Percentiles rank a stretch among this genome's conserved stretches.
phyloP scores from a whole-genome alignment of 2,329 filamentous ascomycete species.

The Cadophora sp. region DNA sequence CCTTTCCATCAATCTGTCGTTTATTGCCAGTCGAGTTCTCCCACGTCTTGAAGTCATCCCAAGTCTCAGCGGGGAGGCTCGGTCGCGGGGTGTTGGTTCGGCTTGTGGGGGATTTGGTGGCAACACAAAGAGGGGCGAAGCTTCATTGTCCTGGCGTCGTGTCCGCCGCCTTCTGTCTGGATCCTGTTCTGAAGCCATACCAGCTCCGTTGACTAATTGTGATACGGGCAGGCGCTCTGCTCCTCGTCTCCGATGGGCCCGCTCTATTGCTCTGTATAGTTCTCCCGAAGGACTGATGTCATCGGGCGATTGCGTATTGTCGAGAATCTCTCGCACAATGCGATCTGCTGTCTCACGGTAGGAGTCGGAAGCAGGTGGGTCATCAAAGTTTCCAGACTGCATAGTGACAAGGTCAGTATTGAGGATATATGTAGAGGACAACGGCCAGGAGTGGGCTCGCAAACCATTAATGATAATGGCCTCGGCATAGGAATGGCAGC shows the following conservation, averaged over 20 bases:
- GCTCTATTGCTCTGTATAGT: slow-evolving; percentile 52
- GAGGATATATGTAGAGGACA: slow-evolving; percentile 17
- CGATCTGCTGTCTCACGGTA: slow-evolving; percentile 41
- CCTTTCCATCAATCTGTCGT: slow-evolving; percentile 43
- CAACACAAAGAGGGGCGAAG: slow-evolving; percentile 39
- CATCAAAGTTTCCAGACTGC: slow-evolving; percentile 43
- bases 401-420: slow-evolving; percentile 22
- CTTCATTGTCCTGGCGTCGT: slow-evolving; percentile 29
- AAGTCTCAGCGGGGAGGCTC: slow-evolving; percentile 19
- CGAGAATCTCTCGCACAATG: slow-evolving; percentile 50
- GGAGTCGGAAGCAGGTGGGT: slow-evolving; percentile 39
- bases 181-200: slow-evolving; percentile 42
- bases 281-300: slow-evolving; percentile 53
- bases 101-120: slow-evolving; percentile 29
- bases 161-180: slow-evolving; percentile 28
- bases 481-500: slow-evolving; percentile 33
- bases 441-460: slow-evolving; percentile 10
- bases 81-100: slow-evolving; percentile 27
- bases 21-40: slow-evolving; percentile 36
- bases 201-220: slow-evolving; percentile 31
- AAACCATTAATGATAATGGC: slow-evolving; percentile 41
- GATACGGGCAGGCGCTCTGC: slow-evolving; percentile 31
- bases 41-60: slow-evolving; percentile 21
- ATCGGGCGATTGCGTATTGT: slow-evolving; percentile 44
- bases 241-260: slow-evolving; percentile 46